Conservation (phyloP, 2,329 filamentous ascomycete species). For the Penicillium occitanis region DNA sequence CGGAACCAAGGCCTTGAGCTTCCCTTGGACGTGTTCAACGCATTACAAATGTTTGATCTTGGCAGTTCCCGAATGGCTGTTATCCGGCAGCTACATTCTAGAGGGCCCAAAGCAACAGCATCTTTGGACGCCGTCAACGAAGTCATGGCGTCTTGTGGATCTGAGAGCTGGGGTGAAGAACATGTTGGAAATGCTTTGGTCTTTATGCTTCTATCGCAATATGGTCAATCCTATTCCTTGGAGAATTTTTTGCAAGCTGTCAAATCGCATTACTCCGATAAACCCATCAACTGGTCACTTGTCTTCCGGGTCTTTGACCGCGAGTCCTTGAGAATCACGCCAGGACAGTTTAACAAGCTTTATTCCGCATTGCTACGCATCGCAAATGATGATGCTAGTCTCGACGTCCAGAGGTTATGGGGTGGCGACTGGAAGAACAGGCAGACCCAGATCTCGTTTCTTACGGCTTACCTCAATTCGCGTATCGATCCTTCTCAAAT, state of each 20-base stretch:
- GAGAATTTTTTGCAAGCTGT: constrained; percentile 65
- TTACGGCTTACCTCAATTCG: constrained; percentile 80
- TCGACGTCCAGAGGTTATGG: constrained; percentile 89
- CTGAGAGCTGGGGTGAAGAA: constrained; percentile 70
- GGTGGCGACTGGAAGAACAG: constrained; percentile 83
- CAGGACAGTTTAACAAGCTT: constrained; percentile 75
- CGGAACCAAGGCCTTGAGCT: constrained; percentile 54
- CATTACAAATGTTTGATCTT: constrained; percentile 48
- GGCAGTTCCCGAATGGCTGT: constrained; percentile 48
- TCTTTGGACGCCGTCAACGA: constrained; percentile 70
- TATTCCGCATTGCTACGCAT: constrained; percentile 76
- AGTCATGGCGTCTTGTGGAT: constrained; percentile 55
- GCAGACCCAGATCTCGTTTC: constrained; percentile 89
- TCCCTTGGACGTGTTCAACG: constrained; percentile 44
- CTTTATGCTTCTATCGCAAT: constrained; percentile 64
- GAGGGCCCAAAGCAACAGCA: constrained; percentile 71
- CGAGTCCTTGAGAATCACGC: constrained; percentile 70
- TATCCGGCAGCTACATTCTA: constrained; percentile 66
- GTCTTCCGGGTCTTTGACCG: constrained; percentile 81
- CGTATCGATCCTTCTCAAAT: constrained; percentile 80
- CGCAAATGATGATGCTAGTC: constrained; percentile 60
- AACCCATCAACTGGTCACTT: constrained; percentile 63
- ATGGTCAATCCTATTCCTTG: constrained; percentile 63
- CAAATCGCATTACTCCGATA: constrained; percentile 55
- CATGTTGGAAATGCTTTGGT: constrained; percentile 80